Evolutionary conservation across 225 moss, liverwort and hornwort genomes (phyloP).

Genomic region (Pseudoscleropodium purum): DNA sequence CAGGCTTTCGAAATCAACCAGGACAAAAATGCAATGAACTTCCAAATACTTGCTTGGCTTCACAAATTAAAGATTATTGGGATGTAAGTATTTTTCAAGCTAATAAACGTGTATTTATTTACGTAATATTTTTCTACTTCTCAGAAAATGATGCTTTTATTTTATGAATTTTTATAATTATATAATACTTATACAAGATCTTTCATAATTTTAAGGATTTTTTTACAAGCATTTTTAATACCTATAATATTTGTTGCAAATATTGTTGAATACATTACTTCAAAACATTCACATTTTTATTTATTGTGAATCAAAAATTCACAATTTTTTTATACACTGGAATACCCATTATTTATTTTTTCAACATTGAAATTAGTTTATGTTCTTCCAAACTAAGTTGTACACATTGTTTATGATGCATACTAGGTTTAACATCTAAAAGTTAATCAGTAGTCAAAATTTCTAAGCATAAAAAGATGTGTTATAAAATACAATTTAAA

Average conservation of each 20-base stretch:
- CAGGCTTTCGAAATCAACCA: conserved; percentile 12
- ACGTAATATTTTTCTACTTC: neutral
- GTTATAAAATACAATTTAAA: neutral
- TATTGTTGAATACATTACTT: neutral
- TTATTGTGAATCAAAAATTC: neutral
- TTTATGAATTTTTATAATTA: neutral
- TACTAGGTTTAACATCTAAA: no score
- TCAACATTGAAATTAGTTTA: neutral
- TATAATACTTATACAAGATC: neutral
- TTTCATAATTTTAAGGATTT: neutral
- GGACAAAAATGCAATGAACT: conserved; percentile 5
- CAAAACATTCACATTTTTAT: neutral
- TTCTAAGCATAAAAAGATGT: neutral
- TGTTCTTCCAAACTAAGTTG: neutral
- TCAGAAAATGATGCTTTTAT: accelerated
- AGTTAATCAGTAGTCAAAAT: no score
- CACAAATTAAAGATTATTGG: conserved; percentile 5
- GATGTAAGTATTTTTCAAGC: neutral
- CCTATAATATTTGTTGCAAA: neutral
- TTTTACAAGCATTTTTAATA: neutral
- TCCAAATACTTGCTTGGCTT: neutral
- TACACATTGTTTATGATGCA: accelerated
- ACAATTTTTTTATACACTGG: accelerated
- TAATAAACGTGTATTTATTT: neutral
- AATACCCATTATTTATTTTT: accelerated